Evolutionary conservation across 148 eudicot genomes (phyloP), one percentile per base, ranked within the genome.

Genomic region (Camellia japonica): DNA sequence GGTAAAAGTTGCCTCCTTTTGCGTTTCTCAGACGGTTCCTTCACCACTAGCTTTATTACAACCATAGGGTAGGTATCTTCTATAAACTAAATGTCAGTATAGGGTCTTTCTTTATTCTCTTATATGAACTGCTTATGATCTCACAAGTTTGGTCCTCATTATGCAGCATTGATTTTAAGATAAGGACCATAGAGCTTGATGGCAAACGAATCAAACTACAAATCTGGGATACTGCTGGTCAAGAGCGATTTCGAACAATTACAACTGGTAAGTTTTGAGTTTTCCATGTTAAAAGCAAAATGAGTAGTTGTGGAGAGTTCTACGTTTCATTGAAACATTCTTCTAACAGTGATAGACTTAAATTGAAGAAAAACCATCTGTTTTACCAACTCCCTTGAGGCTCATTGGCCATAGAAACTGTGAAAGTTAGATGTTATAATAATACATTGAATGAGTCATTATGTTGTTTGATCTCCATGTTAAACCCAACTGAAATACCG

Each of bases 211-310:
- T 92, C 73, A 92, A 92, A 73, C 87, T 92, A 85, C 96, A 92
- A 84, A 92, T 92, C 55, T 92, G 96, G 96, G 93, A 92, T 76
- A 92, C 96, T 23, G 96, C 96, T 82, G 96, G 96, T 67, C 96
- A 92, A 71, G 96, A 92, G 82, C 93, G 96, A 73, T 92, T 92
- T 73, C 84, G 96, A 43, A 92, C 96, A 51, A 92, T 92, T 77
- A 92, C 96, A 41, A 92, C 96, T 55, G 96, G 96, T 90, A 84
- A 68, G 68, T 63, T 3, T 73, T 58, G 23, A 12, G 7, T 7
- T 46, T 77, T 52, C 49, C 23, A 38, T 12, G 41, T 66, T 54
- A 54, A 78, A 43, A 42, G 10, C 23, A 52, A 43, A 76, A 76
- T 76, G 13, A 16, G 18, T 77, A 47, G 49, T 67, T 6, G 4